Evolutionary conservation across 306 rosid genomes (phyloP), one percentile per base, ranked within the genome.

Genomic region (Quercus agrifolia): DNA sequence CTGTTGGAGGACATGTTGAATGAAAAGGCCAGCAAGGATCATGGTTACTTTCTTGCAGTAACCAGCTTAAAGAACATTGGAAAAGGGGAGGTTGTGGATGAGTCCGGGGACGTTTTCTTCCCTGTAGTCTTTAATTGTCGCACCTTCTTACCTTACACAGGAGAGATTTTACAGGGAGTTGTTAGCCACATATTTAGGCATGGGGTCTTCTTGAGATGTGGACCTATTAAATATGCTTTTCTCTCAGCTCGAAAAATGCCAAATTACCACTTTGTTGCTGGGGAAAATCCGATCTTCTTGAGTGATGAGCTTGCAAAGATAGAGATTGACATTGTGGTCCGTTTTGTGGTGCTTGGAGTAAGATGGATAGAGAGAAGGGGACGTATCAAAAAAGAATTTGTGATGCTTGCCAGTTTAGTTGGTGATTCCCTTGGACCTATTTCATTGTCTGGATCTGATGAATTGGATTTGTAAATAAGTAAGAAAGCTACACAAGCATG

Each of bases 371-470:
- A 82, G 74, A 64, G 71, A 33, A 79, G 80, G 71, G 78, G 62
- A 20, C 52, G 56, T 18, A 56, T 79, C 19, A 67, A n/a, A 61
- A 79, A 71, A 49, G 90, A 87, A 78, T 87, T 87, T 67, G 56
- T 21, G 61, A 55, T 85, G 86, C 67, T 87, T 52, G 86, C 77
- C 61, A 85, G 75, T 71, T 54, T 87, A 62, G 88, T 70, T 19
- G 90, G 90, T 63, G 88, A 85, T 63, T 74, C 75, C 14, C 90
- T 87, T 74, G 88, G 90, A 19, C 87, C 90, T 49, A 74, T 87
- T 75, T 49, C 85, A 4, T 56, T 74, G 30, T 49, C 81, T 8
- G 89, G 84, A 13, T 80, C 85, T 25, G 81, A 66, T 71, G 87
- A 81, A 15, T 52, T 81, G 31, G 80, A 75, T 74, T 49, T 78